Evolutionary conservation across 306 rosid genomes (phyloP).

Genomic region (Cucurbita maxima): DNA sequence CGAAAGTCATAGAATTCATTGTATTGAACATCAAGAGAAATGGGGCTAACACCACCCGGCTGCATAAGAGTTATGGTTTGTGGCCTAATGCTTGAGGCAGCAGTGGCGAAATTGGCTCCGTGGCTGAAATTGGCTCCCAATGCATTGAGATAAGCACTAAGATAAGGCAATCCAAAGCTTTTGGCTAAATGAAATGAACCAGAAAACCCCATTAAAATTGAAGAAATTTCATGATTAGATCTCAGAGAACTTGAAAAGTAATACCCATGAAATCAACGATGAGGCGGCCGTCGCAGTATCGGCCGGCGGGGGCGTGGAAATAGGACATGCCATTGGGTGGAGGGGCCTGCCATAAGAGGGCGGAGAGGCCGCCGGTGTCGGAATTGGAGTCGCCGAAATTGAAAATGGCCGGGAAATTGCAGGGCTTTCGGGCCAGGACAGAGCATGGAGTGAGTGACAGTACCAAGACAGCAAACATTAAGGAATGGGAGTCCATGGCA

Average conservation of each 20-base stretch:
- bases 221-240: background rate
- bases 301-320: slow-evolving; percentile 41
- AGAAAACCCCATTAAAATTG: background rate
- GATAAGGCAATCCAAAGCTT: slow-evolving; percentile 32
- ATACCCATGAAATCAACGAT: slow-evolving; percentile 61
- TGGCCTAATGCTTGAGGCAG: slow-evolving; percentile 55
- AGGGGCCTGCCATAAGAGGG: slow-evolving; percentile 63
- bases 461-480: slow-evolving; percentile 4
- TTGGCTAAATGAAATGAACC: slow-evolving; percentile 23
- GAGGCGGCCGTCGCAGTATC: slow-evolving; percentile 80
- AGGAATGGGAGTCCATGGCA: slow-evolving; percentile 11
- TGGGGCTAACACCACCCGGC: slow-evolving; percentile 58
- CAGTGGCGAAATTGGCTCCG: slow-evolving; percentile 71
- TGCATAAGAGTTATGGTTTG: slow-evolving; percentile 34
- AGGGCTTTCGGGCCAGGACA: slow-evolving; percentile 7
- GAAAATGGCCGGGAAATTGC: slow-evolving; percentile 67
- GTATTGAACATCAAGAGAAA: slow-evolving; percentile 49
- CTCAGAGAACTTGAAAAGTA: background rate
- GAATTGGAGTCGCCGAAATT: slow-evolving; percentile 90
- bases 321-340: slow-evolving; percentile 53
- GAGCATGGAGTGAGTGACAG: slow-evolving; percentile 12
- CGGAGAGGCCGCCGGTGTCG: slow-evolving; percentile 92
- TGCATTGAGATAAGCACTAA: slow-evolving; percentile 57
- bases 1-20: slow-evolving; percentile 42
- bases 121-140: slow-evolving; percentile 51